A percentile compares a stretch with the other conserved stretches of the same genome.
Evolutionary conservation across 176 grass and related monocot species (phyloP).

Genomic region (Triticum turgidum): DNA sequence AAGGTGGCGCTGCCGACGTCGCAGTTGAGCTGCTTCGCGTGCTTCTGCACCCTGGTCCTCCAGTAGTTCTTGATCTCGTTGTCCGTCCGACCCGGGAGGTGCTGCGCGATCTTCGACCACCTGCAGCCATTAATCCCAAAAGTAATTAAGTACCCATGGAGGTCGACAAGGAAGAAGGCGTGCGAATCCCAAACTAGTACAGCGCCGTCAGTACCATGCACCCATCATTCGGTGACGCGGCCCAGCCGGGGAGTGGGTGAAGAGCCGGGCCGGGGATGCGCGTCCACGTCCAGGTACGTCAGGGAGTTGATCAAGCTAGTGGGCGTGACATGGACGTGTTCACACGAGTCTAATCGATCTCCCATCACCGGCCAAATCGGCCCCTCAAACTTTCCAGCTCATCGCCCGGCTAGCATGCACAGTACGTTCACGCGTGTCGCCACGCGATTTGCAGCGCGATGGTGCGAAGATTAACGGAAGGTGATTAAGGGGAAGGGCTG

Average conservation of each 20-base stretch:
- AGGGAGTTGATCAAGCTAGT: neutral
- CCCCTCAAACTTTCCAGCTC: neutral
- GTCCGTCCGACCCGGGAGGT: conserved; percentile 50
- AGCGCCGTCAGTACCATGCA: neutral
- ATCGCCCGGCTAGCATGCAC: no score
- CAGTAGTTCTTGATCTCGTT: conserved; percentile 76
- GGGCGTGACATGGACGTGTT: neutral
- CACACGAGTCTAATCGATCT: neutral
- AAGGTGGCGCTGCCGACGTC: conserved; percentile 46
- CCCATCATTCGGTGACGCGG: neutral
- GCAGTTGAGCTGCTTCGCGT: conserved; percentile 48
- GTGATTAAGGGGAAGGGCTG: neutral
- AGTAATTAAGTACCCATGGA: neutral
- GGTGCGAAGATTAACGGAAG: neutral
- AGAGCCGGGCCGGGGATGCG: neutral
- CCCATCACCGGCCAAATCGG: neutral
- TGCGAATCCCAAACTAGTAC: conserved; percentile 24
- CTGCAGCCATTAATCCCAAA: neutral
- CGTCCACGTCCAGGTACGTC: conserved; percentile 15
- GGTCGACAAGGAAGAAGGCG: neutral
- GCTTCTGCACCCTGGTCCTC: conserved; percentile 59
- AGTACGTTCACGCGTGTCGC: neutral
- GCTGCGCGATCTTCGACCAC: conserved; percentile 59
- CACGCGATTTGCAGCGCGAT: neutral
- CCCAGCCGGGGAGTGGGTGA: neutral